phyloP scores from a whole-genome alignment of 140 eudicot genomes.

The Anethum foeniculum region DNA sequence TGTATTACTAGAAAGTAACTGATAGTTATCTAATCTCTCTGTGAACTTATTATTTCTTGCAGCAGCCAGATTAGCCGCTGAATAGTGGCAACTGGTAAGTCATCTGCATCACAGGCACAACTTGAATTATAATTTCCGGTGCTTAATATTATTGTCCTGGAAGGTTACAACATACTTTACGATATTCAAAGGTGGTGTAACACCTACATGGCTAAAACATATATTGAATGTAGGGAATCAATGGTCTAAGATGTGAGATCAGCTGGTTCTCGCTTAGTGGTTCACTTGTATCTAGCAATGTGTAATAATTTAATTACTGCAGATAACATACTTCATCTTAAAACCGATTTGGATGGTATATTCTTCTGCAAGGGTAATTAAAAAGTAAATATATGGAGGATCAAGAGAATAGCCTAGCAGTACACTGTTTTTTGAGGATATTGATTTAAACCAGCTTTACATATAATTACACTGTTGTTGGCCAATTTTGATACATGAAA shows the following conservation, averaged over 20 bases:
- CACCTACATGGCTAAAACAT: neutral
- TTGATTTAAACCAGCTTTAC: too few relatives aligned
- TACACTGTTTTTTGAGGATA: too few relatives aligned
- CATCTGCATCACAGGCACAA: slow-evolving; percentile 13
- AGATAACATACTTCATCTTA: too few relatives aligned
- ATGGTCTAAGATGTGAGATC: neutral
- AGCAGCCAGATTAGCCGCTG: slow-evolving; percentile 34
- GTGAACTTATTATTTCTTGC: slow-evolving; percentile 15
- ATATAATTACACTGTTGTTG: too few relatives aligned
- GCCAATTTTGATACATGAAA: too few relatives aligned
- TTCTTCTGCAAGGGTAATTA: too few relatives aligned
- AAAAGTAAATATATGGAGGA: too few relatives aligned
- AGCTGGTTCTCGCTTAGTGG: neutral
- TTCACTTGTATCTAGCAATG: neutral
- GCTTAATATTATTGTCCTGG: neutral
- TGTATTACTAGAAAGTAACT: neutral
- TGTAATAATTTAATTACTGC: neutral
- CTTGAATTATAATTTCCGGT: neutral
- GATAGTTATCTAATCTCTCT: neutral
- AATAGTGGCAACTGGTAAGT: slow-evolving; percentile 13
- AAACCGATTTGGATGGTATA: too few relatives aligned
- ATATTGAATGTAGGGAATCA: neutral
- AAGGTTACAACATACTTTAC: neutral
- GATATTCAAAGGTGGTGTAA: neutral
- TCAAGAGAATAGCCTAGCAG: too few relatives aligned